Conservation (phyloP, 495 filamentous ascomycete genomes). For the Aspergillus sclerotioniger region DNA sequence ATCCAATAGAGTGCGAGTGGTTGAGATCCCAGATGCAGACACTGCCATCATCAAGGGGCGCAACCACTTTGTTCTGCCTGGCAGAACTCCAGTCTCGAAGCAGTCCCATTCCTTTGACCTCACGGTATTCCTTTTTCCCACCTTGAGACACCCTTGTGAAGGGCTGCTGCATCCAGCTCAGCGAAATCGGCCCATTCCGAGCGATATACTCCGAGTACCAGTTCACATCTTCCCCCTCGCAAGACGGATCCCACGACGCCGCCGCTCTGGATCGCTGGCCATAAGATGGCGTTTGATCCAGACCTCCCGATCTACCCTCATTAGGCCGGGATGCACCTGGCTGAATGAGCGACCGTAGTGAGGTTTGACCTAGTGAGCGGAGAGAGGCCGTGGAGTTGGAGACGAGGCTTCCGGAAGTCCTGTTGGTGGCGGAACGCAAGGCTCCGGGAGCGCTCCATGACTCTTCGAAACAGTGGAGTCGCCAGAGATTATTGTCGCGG, state of each 20-base stretch:
- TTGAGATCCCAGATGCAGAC: conserved; percentile 85
- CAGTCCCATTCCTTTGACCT: conserved; percentile 63
- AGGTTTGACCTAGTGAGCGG: conserved; percentile 33
- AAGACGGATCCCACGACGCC: conserved; percentile 80
- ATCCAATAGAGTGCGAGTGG: conserved; percentile 46
- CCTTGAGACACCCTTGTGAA: conserved; percentile 29
- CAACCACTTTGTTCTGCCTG: conserved; percentile 59
- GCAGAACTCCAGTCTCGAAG: conserved; percentile 49
- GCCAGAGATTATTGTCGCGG: conserved; percentile 77
- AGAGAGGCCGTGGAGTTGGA: conserved; percentile 29
- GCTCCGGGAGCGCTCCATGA: conserved; percentile 53
- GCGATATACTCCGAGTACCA: conserved; percentile 92
- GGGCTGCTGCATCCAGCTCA: conserved; percentile 73
- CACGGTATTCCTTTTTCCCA: conserved; percentile 46
- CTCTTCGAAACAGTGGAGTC: conserved; percentile 67
- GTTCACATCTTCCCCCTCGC: conserved; percentile 58
- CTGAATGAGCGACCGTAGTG: conserved; percentile 39
- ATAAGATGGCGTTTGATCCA: conserved; percentile 23
- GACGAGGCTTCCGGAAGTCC: conserved; percentile 28
- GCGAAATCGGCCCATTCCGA: conserved; percentile 67
- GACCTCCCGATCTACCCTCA: conserved; percentile 12
- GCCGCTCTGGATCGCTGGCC: conserved; percentile 52
- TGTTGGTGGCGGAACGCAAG: conserved; percentile 25
- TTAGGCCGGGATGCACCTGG: conserved; percentile 22
- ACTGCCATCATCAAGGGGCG: conserved; percentile 81